Conservation (phyloP, 139 green algal species). For the Raphidocelis subcapitata region DNA sequence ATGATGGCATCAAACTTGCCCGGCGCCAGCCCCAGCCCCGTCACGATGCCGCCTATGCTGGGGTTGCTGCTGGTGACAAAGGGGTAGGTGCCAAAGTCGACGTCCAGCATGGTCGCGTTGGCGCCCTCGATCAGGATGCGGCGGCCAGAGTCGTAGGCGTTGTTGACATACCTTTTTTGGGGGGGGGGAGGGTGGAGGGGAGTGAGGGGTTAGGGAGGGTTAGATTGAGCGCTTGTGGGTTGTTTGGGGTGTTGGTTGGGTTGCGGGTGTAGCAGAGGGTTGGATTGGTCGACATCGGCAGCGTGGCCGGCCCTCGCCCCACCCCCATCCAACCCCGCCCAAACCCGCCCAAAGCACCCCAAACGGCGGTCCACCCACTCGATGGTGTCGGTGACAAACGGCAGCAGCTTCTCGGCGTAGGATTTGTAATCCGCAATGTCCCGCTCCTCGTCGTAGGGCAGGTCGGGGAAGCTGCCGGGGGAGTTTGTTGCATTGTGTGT, state of each 20-base stretch:
- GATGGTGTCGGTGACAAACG: conserved; percentile 91
- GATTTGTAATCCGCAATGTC: conserved; percentile 81
- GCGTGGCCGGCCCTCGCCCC: no score
- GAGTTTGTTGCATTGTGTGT: neutral
- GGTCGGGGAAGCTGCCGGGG: conserved; percentile 31
- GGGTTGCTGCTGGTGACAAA: conserved; percentile 99
- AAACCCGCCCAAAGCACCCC: no score
- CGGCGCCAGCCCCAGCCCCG: conserved; percentile 92
- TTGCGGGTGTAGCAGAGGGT: no score
- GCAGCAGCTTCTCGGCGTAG: conserved; percentile 61
- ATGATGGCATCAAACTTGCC: conserved; percentile 86
- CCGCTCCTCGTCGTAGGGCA: conserved; percentile 84
- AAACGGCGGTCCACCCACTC: conserved; percentile 3
- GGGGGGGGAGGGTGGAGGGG: no score
- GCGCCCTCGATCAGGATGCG: conserved; percentile 97
- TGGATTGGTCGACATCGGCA: no score
- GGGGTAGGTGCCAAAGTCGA: conserved; percentile 99
- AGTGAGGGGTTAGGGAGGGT: no score
- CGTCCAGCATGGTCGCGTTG: conserved; percentile 98
- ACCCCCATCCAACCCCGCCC: no score
- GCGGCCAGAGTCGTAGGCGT: conserved; percentile 60
- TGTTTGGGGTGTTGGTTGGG: no score
- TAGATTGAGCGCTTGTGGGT: no score
- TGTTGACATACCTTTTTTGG: conserved; percentile 51
- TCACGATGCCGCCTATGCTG: conserved; percentile 91